A percentile compares a stretch with the other conserved stretches of the same genome.
Evolutionary conservation across 257 asterid species (phyloP).

Genomic region (Penstemon barbatus): DNA sequence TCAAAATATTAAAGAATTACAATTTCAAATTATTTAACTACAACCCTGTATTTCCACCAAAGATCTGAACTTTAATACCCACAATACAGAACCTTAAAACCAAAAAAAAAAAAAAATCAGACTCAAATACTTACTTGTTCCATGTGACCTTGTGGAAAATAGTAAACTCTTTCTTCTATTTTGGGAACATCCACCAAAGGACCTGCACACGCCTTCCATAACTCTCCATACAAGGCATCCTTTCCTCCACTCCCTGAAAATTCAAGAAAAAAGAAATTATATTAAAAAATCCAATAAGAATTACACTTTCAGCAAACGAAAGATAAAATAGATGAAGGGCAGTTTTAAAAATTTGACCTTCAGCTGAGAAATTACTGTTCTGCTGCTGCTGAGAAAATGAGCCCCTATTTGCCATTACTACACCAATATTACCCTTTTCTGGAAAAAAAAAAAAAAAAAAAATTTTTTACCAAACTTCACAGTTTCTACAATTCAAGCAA

Average conservation of each 20-base stretch:
- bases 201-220: conserved; percentile 98
- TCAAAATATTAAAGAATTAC: neutral
- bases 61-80: conserved; percentile 32
- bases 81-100: neutral
- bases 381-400: conserved; percentile 44
- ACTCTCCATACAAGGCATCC: conserved; percentile 62
- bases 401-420: conserved; percentile 43
- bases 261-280: conserved; percentile 12
- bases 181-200: conserved; percentile 90
- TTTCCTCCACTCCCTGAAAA: conserved; percentile 44
- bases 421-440: conserved; percentile 19
- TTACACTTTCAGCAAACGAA: conserved; percentile 5
- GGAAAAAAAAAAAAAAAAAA: conserved; percentile 12
- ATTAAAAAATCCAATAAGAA: neutral
- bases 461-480: conserved; percentile 1
- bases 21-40: conserved; percentile 23
- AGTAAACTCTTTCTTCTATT: conserved; percentile 68
- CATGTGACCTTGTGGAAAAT: conserved; percentile 99
- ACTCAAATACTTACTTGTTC: conserved; percentile 70
- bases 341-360: conserved; percentile 31
- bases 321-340: neutral
- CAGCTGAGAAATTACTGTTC: conserved; percentile 28
- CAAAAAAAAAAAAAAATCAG: neutral
- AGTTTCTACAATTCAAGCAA: neutral
- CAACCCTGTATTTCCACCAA: conserved; percentile 18